Percentiles rank a stretch among this genome's conserved stretches.
phyloP scores from a whole-genome alignment of 768 basidiomycete genomes.

The Crassisporium funariophilum region DNA sequence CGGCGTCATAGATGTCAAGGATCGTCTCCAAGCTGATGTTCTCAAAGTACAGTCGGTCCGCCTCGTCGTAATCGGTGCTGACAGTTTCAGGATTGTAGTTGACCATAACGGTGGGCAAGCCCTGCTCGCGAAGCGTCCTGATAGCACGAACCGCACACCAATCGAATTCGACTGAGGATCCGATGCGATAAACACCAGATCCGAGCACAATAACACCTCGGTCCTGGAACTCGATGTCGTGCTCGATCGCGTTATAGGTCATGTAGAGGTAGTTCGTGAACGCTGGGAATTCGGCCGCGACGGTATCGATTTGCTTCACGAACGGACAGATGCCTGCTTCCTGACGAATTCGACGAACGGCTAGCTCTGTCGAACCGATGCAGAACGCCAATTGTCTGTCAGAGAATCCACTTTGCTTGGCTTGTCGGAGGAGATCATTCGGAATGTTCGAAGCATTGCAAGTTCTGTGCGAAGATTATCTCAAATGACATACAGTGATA shows the following conservation, averaged over 20 bases:
- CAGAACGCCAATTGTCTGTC: constrained; percentile 86
- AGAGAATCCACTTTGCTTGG: constrained; percentile 96
- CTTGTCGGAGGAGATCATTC: constrained; percentile 64
- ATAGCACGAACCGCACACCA: constrained; percentile 99
- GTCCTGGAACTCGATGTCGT: constrained; percentile 88
- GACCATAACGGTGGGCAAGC: constrained; percentile 96
- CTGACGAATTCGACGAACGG: constrained; percentile 86
- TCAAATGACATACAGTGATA: background rate
- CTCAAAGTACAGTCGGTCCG: constrained; percentile 97
- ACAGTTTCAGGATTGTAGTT: constrained; percentile 99
- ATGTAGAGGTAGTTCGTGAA: constrained; percentile 99
- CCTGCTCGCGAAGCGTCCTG: constrained; percentile 92
- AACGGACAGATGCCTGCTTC: constrained; percentile 84
- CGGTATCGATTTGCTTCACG: constrained; percentile 99
- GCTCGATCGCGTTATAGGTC: constrained; percentile 95
- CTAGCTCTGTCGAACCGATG: constrained; percentile 89
- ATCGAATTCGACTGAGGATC: constrained; percentile 99
- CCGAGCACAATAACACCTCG: constrained; percentile 96
- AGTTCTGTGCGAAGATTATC: constrained; percentile 41
- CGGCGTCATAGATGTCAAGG: constrained; percentile 93
- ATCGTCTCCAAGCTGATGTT: constrained; percentile 97
- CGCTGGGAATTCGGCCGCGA: constrained; percentile 98
- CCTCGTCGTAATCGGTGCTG: constrained; percentile 98
- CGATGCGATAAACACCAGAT: constrained; percentile 98
- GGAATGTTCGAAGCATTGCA: constrained; percentile 68